Evolutionary conservation across 257 asterid genomes (phyloP), one percentile per base, ranked within the genome.

Genomic region (Nicotiana benthamiana): DNA sequence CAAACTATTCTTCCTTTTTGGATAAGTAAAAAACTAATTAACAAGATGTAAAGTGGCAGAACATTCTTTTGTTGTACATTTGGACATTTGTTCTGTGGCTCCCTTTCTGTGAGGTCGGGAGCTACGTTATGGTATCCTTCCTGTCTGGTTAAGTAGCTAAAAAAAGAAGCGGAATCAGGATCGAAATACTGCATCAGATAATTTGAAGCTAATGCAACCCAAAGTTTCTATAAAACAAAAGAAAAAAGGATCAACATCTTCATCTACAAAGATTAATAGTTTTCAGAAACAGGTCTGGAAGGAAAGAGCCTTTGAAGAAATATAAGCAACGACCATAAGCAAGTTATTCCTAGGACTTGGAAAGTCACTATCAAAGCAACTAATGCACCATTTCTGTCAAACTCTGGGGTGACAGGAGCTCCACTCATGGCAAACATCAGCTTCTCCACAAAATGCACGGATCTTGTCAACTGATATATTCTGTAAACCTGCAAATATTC

Each of bases 221-320:
- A 40, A 77, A 59, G 27, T 24, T 60, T 6, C 75, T 77, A 62
- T 3, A 9, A 26, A 10, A 18, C 51, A 62, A 46, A 36, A 10
- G 13, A 52, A 12, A 2, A 62, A 46, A 24, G n/a, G n/a, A 61
- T 24, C 40, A 16, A 77, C 43, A 28, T 36, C n/a, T 76, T 76
- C 82, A 36, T 80, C 48, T 51, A 57, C 75, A 80, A 17, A 60
- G 82, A 76, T 87, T 89, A 96, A 81, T 94, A 96, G 75, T 94
- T 96, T 88, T 94, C 97, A 7, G 89, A 92, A 15, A 91, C 94
- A 1, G 98, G 98, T 81, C 98, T 89, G 13, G 97, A 95, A 5
- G 99, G 98, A 68, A 96, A 94, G 79, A 96, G 95, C 90, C 98
- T 87, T 80, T 89, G 86, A 56, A 96, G 98, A 87, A 96, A 96